Conservation (phyloP, 805 yeast genomes). For the Saccharomycopsis olivae region DNA sequence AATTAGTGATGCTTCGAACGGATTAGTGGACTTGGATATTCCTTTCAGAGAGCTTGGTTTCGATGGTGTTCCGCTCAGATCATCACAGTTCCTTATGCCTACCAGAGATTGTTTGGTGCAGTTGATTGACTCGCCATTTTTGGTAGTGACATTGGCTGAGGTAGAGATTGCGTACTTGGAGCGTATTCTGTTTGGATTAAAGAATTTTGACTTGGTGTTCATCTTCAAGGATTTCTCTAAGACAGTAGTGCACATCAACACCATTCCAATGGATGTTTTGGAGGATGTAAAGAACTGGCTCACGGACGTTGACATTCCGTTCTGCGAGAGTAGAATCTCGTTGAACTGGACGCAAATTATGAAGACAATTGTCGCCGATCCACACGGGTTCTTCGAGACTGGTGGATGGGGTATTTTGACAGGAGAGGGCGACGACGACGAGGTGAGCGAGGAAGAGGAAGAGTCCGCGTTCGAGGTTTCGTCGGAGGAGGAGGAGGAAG, state of each 20-base stretch:
- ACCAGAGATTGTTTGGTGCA: slow-evolving; percentile 95
- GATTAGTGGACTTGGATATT: slow-evolving; percentile 76
- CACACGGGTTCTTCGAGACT: slow-evolving; percentile 84
- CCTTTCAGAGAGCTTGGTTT: slow-evolving; percentile 96
- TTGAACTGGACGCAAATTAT: slow-evolving; percentile 92
- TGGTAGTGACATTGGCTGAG: slow-evolving; percentile 84
- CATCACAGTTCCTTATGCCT: slow-evolving; percentile 91
- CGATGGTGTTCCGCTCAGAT: slow-evolving; percentile 93
- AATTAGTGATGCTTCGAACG: slow-evolving; percentile 80
- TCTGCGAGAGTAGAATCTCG: slow-evolving; percentile 89
- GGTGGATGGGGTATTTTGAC: slow-evolving; percentile 97
- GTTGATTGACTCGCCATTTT: slow-evolving; percentile 87
- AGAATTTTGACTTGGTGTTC: slow-evolving; percentile 94
- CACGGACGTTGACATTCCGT: slow-evolving; percentile 94
- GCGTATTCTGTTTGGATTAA: slow-evolving; percentile 94
- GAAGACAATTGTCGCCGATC: slow-evolving; percentile 88
- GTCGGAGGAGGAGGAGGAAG: slow-evolving; percentile 53
- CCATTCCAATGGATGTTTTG: slow-evolving; percentile 84
- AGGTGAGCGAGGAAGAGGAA: slow-evolving; percentile 58
- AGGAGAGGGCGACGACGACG: slow-evolving; percentile 75
- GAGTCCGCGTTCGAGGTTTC: slow-evolving; percentile 55
- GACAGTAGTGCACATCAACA: slow-evolving; percentile 87
- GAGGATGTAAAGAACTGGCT: slow-evolving; percentile 95
- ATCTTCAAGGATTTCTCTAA: slow-evolving; percentile 83
- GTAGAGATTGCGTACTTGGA: slow-evolving; percentile 92